Percentiles rank a stretch among this genome's conserved stretches.
Evolutionary conservation across 1,139 yeast genomes (phyloP).

Genomic region (Taphrina flavorubra): DNA sequence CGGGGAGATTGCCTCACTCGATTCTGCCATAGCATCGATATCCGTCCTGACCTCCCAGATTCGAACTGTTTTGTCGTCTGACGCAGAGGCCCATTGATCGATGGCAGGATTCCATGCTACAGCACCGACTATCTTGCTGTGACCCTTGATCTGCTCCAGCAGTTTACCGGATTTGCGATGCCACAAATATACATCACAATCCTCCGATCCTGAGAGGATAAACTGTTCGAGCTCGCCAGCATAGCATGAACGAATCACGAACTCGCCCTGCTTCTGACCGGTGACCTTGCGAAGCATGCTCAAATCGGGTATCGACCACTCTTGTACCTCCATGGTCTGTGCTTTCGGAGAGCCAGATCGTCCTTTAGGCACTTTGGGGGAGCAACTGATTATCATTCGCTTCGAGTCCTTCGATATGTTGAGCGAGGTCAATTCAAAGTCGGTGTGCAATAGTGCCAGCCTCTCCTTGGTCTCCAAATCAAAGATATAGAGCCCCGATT

Average conservation of each 20-base stretch:
- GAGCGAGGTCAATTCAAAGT: slow-evolving; percentile 59
- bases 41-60: slow-evolving; percentile 42
- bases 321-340: slow-evolving; percentile 74
- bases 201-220: slow-evolving; percentile 77
- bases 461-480: slow-evolving; percentile 53
- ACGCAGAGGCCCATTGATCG: slow-evolving; percentile 76
- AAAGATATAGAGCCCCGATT: slow-evolving; percentile 60
- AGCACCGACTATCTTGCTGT: slow-evolving; percentile 69
- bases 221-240: slow-evolving; percentile 73
- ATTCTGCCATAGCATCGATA: background rate
- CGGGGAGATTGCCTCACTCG: background rate
- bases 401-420: slow-evolving; percentile 56
- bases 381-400: slow-evolving; percentile 32
- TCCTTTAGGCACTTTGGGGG: slow-evolving; percentile 41
- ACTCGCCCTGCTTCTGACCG: slow-evolving; percentile 75
- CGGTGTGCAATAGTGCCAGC: slow-evolving; percentile 53
- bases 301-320: slow-evolving; percentile 68
- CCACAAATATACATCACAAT: slow-evolving; percentile 68
- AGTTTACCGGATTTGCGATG: slow-evolving; percentile 74
- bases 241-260: slow-evolving; percentile 76
- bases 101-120: slow-evolving; percentile 73
- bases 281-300: slow-evolving; percentile 65
- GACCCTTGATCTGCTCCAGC: slow-evolving; percentile 68
- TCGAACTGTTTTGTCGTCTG: slow-evolving; percentile 67
- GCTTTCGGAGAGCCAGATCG: slow-evolving; percentile 64